These are phyloP conservation scores for Rosa chinensis DNA, from an alignment of 306 rosid genomes.

Conservation along the genomic window DNA sequence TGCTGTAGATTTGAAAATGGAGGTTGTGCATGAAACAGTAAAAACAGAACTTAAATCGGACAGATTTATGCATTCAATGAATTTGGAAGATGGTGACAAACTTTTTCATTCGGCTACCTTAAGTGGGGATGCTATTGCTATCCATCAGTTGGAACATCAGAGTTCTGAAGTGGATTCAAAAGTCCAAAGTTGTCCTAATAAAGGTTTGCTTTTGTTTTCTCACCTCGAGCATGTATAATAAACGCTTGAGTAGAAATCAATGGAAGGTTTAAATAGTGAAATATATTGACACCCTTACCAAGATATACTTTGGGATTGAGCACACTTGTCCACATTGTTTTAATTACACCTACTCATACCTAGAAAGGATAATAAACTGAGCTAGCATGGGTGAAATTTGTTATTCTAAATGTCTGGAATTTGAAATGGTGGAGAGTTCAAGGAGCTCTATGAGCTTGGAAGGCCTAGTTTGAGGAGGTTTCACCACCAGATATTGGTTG, in stretches of 20 bases:
- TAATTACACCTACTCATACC: not conserved
- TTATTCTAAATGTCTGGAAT: not conserved
- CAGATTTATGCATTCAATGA: conserved; percentile 27
- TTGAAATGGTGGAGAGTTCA: not conserved
- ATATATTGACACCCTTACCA: not conserved
- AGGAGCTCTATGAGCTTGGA: conserved; percentile 2
- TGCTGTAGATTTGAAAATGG: conserved; percentile 28
- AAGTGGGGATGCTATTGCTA: conserved; percentile 29
- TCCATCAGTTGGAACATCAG: conserved; percentile 42
- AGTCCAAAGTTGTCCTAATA: conserved; percentile 37
- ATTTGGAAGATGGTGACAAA: conserved; percentile 28
- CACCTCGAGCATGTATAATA: not conserved
- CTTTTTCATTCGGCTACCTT: conserved; percentile 23
- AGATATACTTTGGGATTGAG: not conserved
- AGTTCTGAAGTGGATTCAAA: conserved; percentile 43
- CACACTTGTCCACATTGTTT: not conserved
- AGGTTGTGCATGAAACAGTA: conserved; percentile 28
- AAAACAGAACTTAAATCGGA: conserved; percentile 33
- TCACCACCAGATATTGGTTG: not conserved
- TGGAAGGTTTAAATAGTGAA: not conserved
- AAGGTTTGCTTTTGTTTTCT: conserved; percentile 45
- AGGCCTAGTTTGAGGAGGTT: not conserved
- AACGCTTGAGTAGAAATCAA: not conserved
- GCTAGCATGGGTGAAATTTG: not conserved
- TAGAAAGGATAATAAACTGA: not conserved